Conservation (phyloP, 306 rosid species). For the Lupinus albus region DNA sequence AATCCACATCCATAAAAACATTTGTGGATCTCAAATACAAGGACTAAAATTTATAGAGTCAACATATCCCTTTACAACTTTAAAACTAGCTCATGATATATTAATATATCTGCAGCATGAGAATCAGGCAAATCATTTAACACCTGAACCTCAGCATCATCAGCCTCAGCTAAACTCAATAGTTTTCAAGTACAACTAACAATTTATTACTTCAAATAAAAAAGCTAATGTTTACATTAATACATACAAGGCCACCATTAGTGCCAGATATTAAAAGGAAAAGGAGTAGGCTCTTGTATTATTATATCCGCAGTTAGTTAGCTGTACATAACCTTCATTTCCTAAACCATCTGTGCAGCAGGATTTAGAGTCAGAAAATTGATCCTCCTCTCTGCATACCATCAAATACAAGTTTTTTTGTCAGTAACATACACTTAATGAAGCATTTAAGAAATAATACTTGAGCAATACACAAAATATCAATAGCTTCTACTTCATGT, state of each 20-base stretch:
- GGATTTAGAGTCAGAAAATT: slow-evolving; percentile 77
- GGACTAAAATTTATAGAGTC: slow-evolving; percentile 48
- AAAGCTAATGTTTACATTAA: slow-evolving; percentile 48
- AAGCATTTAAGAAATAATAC: slow-evolving; percentile 10
- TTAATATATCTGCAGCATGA: slow-evolving; percentile 53
- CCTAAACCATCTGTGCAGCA: slow-evolving; percentile 71
- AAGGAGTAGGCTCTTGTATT: slow-evolving; percentile 50
- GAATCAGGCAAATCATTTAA: slow-evolving; percentile 48
- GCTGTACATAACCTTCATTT: slow-evolving; percentile 66
- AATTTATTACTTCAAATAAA: slow-evolving; percentile 54
- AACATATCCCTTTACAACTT: slow-evolving; percentile 44
- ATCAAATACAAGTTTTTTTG: not conserved
- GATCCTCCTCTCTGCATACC: slow-evolving; percentile 89
- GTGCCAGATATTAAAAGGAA: slow-evolving; percentile 40
- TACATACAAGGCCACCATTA: slow-evolving; percentile 39
- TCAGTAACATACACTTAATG: not conserved
- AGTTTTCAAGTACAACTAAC: slow-evolving; percentile 78
- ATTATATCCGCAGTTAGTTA: slow-evolving; percentile 48
- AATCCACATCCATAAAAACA: not conserved
- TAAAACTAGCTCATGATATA: slow-evolving; percentile 43
- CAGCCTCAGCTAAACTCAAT: slow-evolving; percentile 56
- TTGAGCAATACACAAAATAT: not conserved
- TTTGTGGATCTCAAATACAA: slow-evolving; percentile 38
- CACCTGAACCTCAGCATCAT: slow-evolving; percentile 33
- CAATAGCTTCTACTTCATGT: not conserved